A percentile compares a stretch with the other conserved stretches of the same genome.
These are phyloP conservation scores for Santalum album DNA, from an alignment of 164 flowering plant genomes.

Conservation along the genomic window DNA sequence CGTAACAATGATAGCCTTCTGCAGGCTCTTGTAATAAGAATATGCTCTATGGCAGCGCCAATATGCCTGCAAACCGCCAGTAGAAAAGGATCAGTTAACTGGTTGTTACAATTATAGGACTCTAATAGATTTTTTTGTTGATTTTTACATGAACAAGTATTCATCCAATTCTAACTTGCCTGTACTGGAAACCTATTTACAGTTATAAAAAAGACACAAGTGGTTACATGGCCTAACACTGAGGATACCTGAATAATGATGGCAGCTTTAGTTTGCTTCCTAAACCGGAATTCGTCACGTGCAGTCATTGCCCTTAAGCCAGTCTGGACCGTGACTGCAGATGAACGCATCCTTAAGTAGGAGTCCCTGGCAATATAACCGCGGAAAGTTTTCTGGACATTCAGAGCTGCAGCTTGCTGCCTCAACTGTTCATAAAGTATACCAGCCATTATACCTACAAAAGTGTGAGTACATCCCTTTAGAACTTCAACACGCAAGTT, in stretches of 20 bases:
- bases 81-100: not conserved
- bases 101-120: too few relatives aligned
- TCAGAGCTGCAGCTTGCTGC: constrained; percentile 75
- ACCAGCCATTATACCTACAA: constrained; percentile 60
- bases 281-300: constrained; percentile 81
- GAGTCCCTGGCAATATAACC: constrained; percentile 41
- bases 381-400: constrained; percentile 74
- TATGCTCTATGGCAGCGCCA: constrained; percentile 60
- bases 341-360: constrained; percentile 32
- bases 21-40: constrained; percentile 71
- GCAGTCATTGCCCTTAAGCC: constrained; percentile 92
- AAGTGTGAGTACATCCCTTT: not conserved
- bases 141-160: too few relatives aligned
- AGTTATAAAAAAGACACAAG: not conserved
- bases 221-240: not conserved
- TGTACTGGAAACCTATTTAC: not conserved
- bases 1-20: constrained; percentile 59
- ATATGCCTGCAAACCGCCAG: constrained; percentile 48
- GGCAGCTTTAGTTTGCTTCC: constrained; percentile 85
- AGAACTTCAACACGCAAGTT: not conserved
- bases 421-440: constrained; percentile 64
- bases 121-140: too few relatives aligned
- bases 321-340: constrained; percentile 75
- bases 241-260: constrained; percentile 59
- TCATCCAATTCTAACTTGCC: not conserved